Evolutionary conservation across 2,329 filamentous ascomycete species (phyloP).

Genomic region (Metarhizium rileyi): DNA sequence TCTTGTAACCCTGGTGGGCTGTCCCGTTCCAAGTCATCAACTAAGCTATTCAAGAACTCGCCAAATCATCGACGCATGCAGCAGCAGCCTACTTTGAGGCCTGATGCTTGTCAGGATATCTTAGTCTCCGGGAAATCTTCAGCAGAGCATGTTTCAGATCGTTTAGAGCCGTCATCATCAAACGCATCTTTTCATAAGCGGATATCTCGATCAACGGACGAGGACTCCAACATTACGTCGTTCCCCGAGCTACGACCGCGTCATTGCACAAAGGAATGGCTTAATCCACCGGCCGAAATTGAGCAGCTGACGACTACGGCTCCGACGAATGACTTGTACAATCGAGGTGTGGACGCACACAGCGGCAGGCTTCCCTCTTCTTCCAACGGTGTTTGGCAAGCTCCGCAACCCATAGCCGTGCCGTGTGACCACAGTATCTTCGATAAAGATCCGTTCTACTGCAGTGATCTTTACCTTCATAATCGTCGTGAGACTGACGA

Average conservation of each 20-base stretch:
- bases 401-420: constrained; percentile 7
- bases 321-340: constrained; percentile 14
- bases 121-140: background rate
- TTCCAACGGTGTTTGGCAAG: constrained; percentile 7
- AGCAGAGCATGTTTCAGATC: background rate
- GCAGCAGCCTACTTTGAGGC: background rate
- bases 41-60: background rate
- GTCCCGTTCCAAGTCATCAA: background rate
- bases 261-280: constrained; percentile 23
- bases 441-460: constrained; percentile 14
- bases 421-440: constrained; percentile 14
- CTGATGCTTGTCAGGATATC: background rate
- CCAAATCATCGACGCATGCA: background rate
- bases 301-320: constrained; percentile 8
- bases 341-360: constrained; percentile 23
- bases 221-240: constrained; percentile 21
- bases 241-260: constrained; percentile 24
- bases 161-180: background rate
- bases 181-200: background rate
- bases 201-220: constrained; percentile 7
- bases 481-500: constrained; percentile 3
- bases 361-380: constrained; percentile 7
- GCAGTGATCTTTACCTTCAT: background rate
- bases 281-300: constrained; percentile 14
- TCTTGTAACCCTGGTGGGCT: background rate